phyloP scores from a whole-genome alignment of 208 protist genomes.

The Histomonas meleagridis region DNA sequence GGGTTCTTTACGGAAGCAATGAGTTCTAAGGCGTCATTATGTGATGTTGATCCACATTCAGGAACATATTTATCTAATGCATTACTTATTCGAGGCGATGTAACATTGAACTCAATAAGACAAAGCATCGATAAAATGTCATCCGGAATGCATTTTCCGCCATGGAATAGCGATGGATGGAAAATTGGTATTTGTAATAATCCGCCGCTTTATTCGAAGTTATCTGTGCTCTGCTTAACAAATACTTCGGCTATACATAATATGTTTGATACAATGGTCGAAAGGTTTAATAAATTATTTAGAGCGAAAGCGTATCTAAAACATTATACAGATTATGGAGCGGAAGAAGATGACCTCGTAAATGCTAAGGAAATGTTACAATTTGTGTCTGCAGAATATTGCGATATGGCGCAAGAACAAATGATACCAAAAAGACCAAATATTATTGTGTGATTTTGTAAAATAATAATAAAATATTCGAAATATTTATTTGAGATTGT shows the following conservation, averaged over 20 bases:
- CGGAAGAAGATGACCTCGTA: background rate
- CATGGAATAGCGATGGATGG: slow-evolving; percentile 86
- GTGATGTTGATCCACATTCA: slow-evolving; percentile 53
- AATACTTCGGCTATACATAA: slow-evolving; percentile 72
- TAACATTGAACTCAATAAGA: slow-evolving; percentile 72
- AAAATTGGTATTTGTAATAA: slow-evolving; percentile 77
- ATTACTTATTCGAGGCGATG: slow-evolving; percentile 72
- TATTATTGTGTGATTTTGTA: background rate
- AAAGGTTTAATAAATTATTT: slow-evolving; percentile 74
- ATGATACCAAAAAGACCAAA: background rate
- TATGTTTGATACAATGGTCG: slow-evolving; percentile 61
- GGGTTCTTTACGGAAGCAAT: slow-evolving; percentile 71
- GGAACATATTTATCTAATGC: slow-evolving; percentile 65
- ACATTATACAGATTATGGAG: slow-evolving; percentile 63
- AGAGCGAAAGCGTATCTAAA: slow-evolving; percentile 69
- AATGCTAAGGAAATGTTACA: background rate
- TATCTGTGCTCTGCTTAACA: slow-evolving; percentile 71
- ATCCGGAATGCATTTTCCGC: slow-evolving; percentile 62
- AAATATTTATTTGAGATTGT: too few relatives aligned
- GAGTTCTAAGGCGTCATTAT: slow-evolving; percentile 65
- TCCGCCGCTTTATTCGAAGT: slow-evolving; percentile 67
- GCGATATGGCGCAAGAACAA: background rate
- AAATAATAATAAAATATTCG: too few relatives aligned
- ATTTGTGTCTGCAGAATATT: background rate
- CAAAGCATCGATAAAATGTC: slow-evolving; percentile 69